Percentiles rank a stretch among this genome's conserved stretches.
Evolutionary conservation across 352 stramenopile genomes (phyloP).

Genomic region (Globisporangium emineosum): DNA sequence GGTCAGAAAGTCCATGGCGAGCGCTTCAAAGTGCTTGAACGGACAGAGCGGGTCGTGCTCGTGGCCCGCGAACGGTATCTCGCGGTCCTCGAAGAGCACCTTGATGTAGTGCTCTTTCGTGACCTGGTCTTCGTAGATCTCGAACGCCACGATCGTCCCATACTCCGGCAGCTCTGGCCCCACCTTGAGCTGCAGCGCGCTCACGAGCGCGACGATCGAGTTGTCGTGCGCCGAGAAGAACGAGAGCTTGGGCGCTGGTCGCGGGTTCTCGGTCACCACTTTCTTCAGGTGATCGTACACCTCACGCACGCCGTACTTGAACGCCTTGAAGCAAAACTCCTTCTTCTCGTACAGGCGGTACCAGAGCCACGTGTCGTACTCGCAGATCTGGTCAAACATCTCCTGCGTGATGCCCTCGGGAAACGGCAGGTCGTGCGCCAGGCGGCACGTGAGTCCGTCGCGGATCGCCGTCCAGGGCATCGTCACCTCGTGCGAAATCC

Average conservation of each 20-base stretch:
- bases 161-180: constrained; percentile 57
- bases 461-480: constrained; percentile 76
- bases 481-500: constrained; percentile 37
- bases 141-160: constrained; percentile 63
- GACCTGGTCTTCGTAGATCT: constrained; percentile 56
- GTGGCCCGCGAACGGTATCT: constrained; percentile 51
- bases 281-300: constrained; percentile 52
- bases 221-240: constrained; percentile 87
- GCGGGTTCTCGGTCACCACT: constrained; percentile 32
- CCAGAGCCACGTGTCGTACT: constrained; percentile 83
- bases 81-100: constrained; percentile 55
- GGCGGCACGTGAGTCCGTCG: constrained; percentile 61
- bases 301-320: constrained; percentile 57
- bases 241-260: constrained; percentile 41
- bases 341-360: constrained; percentile 65
- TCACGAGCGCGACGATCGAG: constrained; percentile 75
- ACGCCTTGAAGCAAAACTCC: constrained; percentile 57
- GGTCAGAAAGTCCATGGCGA: constrained; percentile 50
- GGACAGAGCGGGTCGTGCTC: constrained; percentile 50
- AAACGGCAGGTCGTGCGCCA: constrained; percentile 56
- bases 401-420: constrained; percentile 64
- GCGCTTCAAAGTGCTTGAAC: constrained; percentile 60
- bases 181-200: constrained; percentile 65
- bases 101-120: constrained; percentile 52
- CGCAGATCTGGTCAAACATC: constrained; percentile 53